These are phyloP conservation scores for Epichloe typhina DNA, from an alignment of 2,329 filamentous ascomycete species.

Conservation along the genomic window DNA sequence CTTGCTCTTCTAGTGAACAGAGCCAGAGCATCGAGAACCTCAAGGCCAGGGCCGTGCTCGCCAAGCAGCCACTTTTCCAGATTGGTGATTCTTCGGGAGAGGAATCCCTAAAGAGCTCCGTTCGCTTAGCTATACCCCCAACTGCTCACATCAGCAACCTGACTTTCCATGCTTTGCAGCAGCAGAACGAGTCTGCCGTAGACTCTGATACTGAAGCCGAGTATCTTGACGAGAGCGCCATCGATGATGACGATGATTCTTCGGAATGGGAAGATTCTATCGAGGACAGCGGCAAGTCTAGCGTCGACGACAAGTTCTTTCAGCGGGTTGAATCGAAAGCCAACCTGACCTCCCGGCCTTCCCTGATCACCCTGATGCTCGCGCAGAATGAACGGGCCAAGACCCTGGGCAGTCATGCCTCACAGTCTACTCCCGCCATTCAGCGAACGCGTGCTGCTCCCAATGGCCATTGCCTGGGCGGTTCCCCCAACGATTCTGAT, in stretches of 20 bases:
- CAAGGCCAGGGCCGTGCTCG: constrained; percentile 17
- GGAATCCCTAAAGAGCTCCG: constrained; percentile 49
- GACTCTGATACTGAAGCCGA: constrained; percentile 36
- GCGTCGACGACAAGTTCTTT: constrained; percentile 73
- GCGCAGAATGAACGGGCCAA: constrained; percentile 60
- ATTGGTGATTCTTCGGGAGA: constrained; percentile 60
- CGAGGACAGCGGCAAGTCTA: constrained; percentile 72
- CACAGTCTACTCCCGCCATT: constrained; percentile 57
- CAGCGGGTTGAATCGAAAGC: constrained; percentile 80
- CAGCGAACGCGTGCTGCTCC: constrained; percentile 43
- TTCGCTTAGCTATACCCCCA: constrained; percentile 27
- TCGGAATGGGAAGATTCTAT: constrained; percentile 54
- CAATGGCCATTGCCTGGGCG: constrained; percentile 29
- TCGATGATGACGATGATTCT: constrained; percentile 55
- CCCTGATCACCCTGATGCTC: constrained; percentile 80
- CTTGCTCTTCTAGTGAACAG: constrained; percentile 58
- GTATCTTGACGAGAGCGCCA: constrained; percentile 71
- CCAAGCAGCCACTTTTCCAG: constrained; percentile 34
- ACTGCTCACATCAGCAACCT: constrained; percentile 69
- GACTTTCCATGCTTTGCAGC: constrained; percentile 48
- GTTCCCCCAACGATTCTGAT: constrained; percentile 45
- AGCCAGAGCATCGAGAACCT: constrained; percentile 32
- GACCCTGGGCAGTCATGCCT: constrained; percentile 54
- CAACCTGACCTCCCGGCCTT: constrained; percentile 73
- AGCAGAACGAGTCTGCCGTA: constrained; percentile 28